Percentiles rank a stretch among this genome's conserved stretches.
Evolutionary conservation across 78 protist species (phyloP).

Genomic region (Tieghemostelium lacteum): DNA sequence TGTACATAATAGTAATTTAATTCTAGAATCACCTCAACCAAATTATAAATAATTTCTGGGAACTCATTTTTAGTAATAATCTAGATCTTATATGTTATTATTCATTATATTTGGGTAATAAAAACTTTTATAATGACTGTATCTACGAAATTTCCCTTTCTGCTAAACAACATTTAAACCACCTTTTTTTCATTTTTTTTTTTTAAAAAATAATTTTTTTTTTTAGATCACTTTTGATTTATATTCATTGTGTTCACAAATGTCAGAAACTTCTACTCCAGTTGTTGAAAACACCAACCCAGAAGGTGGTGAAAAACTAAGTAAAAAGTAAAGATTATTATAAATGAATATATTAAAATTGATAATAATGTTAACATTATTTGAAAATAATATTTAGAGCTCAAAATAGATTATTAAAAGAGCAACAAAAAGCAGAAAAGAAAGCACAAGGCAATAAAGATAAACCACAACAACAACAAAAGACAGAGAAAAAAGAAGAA

Average conservation of each 20-base stretch:
- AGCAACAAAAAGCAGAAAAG: conserved; percentile 59
- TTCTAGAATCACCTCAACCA: not conserved
- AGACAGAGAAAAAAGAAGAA: conserved; percentile 15
- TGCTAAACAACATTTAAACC: not conserved
- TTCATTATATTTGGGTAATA: too few relatives aligned
- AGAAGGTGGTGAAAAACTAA: not conserved
- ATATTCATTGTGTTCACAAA: not conserved
- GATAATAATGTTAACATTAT: not conserved
- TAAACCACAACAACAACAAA: conserved; percentile 11
- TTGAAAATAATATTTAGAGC: conserved; percentile 9
- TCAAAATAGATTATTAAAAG: conserved; percentile 44
- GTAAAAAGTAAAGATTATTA: not conserved
- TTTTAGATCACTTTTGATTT: too few relatives aligned
- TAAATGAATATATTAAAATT: not conserved
- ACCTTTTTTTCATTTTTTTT: too few relatives aligned
- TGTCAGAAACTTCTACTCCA: not conserved
- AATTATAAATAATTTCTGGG: conserved; percentile 19
- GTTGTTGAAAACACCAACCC: too few relatives aligned
- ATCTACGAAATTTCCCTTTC: not conserved
- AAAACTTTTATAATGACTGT: too few relatives aligned
- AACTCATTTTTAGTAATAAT: not conserved
- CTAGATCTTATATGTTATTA: too few relatives aligned
- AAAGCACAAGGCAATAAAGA: conserved; percentile 31
- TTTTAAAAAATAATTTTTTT: too few relatives aligned
- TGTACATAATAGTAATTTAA: not conserved